Evolutionary conservation across 768 basidiomycete genomes (phyloP).

Genomic region (Asterophora lycoperdoides): DNA sequence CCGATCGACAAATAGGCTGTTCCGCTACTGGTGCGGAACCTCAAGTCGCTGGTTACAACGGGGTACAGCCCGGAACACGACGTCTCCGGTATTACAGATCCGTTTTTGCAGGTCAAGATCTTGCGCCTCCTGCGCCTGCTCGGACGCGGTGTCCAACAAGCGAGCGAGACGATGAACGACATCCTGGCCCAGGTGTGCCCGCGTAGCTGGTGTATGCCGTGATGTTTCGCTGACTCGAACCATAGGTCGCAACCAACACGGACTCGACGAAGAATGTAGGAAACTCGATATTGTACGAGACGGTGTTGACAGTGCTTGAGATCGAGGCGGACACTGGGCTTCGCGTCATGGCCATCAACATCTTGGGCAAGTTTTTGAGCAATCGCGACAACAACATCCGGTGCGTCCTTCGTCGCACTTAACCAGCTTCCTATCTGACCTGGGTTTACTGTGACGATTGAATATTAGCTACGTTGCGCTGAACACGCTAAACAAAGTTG

Average conservation of each 20-base stretch:
- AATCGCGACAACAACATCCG: constrained; percentile 99
- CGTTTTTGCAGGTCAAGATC: constrained; percentile 92
- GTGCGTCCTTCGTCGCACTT: constrained; percentile 39
- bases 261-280: constrained; percentile 98
- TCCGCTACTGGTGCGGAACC: constrained; percentile 87
- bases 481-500: constrained; percentile 97
- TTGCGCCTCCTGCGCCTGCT: constrained; percentile 85
- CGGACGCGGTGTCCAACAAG: constrained; percentile 77
- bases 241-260: constrained; percentile 96
- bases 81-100: constrained; percentile 98
- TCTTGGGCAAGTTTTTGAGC: constrained; percentile 94
- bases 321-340: constrained; percentile 96
- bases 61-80: constrained; percentile 99
- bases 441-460: not conserved
- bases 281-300: constrained; percentile 96
- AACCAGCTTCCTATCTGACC: too few species aligned
- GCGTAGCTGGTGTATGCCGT: not conserved
- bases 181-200: constrained; percentile 82
- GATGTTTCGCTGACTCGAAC: constrained; percentile 1
- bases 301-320: constrained; percentile 91
- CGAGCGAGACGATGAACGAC: constrained; percentile 97
- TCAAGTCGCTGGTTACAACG: constrained; percentile 92
- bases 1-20: constrained; percentile 57
- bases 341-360: constrained; percentile 99
- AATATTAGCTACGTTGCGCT: constrained; percentile 85